These are phyloP conservation scores for Ampelocalamus luodianensis DNA, from an alignment of 176 grass and related monocot species.

Conservation along the genomic window DNA sequence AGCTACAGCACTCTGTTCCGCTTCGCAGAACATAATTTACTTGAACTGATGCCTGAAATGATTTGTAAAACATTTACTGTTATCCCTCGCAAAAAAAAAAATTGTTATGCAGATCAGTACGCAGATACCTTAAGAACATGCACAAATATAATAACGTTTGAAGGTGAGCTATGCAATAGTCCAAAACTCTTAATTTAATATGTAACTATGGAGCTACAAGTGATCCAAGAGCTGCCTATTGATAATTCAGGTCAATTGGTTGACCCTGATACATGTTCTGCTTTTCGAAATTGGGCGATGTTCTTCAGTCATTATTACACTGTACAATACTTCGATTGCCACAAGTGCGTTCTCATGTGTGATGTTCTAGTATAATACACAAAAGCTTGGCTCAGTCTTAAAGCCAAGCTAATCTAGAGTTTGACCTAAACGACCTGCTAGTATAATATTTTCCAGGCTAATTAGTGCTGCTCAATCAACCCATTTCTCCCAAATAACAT, in stretches of 20 bases:
- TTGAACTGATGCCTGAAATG: background rate
- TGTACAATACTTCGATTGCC: slow-evolving; percentile 1
- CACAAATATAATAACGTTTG: background rate
- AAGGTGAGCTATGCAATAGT: background rate
- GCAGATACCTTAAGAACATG: background rate
- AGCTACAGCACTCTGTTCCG: background rate
- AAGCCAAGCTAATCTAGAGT: slow-evolving; percentile 46
- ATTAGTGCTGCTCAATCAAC: slow-evolving; percentile 38
- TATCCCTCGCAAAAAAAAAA: too few relatives aligned
- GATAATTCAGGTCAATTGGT: slow-evolving; percentile 46
- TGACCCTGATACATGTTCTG: slow-evolving; percentile 40
- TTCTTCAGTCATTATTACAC: slow-evolving; percentile 47
- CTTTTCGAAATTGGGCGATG: slow-evolving; percentile 31
- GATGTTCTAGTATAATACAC: slow-evolving; percentile 19
- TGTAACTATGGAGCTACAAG: slow-evolving; percentile 7
- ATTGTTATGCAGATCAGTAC: background rate
- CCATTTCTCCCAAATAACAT: slow-evolving; percentile 22
- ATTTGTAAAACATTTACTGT: background rate
- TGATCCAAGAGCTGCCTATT: slow-evolving; percentile 29
- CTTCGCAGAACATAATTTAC: background rate
- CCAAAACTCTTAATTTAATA: slow-evolving; percentile 9
- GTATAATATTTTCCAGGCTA: slow-evolving; percentile 39
- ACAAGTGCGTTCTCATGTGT: slow-evolving; percentile 19
- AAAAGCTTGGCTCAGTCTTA: slow-evolving; percentile 33
- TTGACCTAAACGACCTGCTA: slow-evolving; percentile 34